Evolutionary conservation across 768 basidiomycete species (phyloP).

Genomic region (Fomitopsis pulvina): DNA sequence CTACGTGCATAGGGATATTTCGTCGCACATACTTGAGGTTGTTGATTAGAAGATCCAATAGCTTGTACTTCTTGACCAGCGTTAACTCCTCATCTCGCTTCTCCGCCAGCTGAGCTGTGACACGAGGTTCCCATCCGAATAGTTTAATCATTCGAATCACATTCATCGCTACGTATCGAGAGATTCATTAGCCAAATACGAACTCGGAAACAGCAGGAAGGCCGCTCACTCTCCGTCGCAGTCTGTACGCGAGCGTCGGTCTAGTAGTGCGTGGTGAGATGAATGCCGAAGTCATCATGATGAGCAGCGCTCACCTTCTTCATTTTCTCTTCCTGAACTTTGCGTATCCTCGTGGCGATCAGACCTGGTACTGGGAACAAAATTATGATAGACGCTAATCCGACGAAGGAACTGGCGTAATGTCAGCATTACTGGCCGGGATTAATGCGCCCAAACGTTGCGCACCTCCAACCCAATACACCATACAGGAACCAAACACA

Average conservation of each 20-base stretch:
- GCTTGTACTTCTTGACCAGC: slow-evolving; percentile 45
- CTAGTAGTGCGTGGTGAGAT: slow-evolving; percentile 15
- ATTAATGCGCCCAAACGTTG: no score
- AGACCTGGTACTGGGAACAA: slow-evolving; percentile 38
- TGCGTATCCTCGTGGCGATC: slow-evolving; percentile 29
- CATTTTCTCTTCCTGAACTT: slow-evolving; percentile 34
- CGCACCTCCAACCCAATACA: slow-evolving; percentile 44
- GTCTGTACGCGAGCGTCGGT: slow-evolving; percentile 39
- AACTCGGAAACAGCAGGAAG: not conserved
- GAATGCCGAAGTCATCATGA: not conserved
- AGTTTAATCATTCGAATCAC: no score
- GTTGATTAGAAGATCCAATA: slow-evolving; percentile 41
- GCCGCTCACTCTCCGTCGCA: slow-evolving; percentile 32
- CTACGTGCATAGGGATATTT: not conserved
- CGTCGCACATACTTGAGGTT: slow-evolving; percentile 34
- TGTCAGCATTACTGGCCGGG: no score
- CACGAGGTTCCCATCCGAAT: slow-evolving; percentile 39
- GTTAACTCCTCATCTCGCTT: slow-evolving; percentile 58
- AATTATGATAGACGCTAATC: slow-evolving; percentile 32
- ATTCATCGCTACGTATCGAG: slow-evolving; percentile 20
- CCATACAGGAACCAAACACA: slow-evolving; percentile 36
- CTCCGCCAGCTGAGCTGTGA: slow-evolving; percentile 43
- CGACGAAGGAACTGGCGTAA: slow-evolving; percentile 28
- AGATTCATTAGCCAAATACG: slow-evolving; percentile 7
- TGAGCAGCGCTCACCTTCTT: slow-evolving; percentile 23